Base-by-base conservation (phyloP, 2,329 filamentous ascomycete species). In the Hypoxylon sp. region DNA sequence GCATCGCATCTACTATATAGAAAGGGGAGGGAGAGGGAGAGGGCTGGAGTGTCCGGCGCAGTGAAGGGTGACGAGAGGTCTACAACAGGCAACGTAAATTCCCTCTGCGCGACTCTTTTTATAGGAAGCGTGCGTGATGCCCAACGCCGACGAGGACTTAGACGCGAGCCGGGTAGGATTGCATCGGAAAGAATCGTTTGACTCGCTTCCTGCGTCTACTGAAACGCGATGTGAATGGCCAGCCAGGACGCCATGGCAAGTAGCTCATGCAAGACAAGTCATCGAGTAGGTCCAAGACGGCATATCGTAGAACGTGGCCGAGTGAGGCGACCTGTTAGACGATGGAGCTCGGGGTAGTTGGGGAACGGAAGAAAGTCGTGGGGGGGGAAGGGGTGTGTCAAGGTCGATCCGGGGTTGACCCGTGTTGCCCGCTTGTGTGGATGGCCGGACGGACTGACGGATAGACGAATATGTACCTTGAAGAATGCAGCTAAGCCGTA, bases 261-360 rank as follows among this genome's bases (percentile, higher is more conserved):
- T 60, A 47, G 48, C 38, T 57, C 46, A 69, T 70, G 68, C 67
- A 66, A 57, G 65, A 68, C 68, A 69, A 67, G 65, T 69, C 68
- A 70, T 69, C 65, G 51, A 57, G 60, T 41, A 57, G 45, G 52
- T 55, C 46, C 47, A 48, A 47, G 45, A 43, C 45, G 47, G 47
- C 17, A 49, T 49, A 18, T 49, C 47, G 33, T 57, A 60, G 41
- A 54, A 40, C 35, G 35, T 40, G 20, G 31, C 18, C 33, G 61
- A 58, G 60, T 66, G 66, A 68, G 67, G 62, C 63, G 55, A 66
- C 66, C 62, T 60, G 48, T 62, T 51, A 66, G 56, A 60, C 4
- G 49, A 58, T n/a, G 37, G 37, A 38, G 37, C n/a, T 15, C 21
- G 37, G 31, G 18, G 47, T 24, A 48, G 42, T 54, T 48, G 48